phyloP scores from a whole-genome alignment of 140 eudicot genomes.

The Oenanthe javanica region DNA sequence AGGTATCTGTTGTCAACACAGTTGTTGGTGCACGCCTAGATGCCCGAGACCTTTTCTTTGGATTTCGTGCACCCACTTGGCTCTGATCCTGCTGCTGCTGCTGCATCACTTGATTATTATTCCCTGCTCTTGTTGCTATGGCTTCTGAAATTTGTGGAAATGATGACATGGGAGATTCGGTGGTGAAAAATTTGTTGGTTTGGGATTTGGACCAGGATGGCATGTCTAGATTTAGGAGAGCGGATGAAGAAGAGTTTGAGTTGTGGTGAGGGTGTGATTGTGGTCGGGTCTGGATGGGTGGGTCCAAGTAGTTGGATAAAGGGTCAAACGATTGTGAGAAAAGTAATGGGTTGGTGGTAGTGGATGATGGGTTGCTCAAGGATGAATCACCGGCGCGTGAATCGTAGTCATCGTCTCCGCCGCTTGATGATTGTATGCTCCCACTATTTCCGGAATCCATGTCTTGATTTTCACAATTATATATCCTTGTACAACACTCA shows the following conservation, averaged over 20 bases:
- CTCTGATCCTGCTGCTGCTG: neutral
- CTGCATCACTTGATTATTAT: neutral
- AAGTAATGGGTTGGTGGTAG: slow-evolving; percentile 1
- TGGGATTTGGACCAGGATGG: too few relatives aligned
- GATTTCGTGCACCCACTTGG: slow-evolving; percentile 34
- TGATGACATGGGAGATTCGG: neutral
- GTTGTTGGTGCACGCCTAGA: slow-evolving; percentile 86
- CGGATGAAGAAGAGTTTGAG: neutral
- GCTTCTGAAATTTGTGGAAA: slow-evolving; percentile 7
- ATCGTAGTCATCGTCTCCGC: slow-evolving; percentile 57
- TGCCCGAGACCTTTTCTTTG: slow-evolving; percentile 75
- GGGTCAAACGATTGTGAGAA: slow-evolving; percentile 31
- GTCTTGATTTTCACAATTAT: neutral
- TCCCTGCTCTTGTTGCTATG: neutral
- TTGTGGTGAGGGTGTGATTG: slow-evolving; percentile 13
- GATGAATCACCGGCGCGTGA: slow-evolving; percentile 37
- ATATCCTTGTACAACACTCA: neutral
- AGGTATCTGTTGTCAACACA: slow-evolving; percentile 69
- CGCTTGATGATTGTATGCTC: slow-evolving; percentile 63
- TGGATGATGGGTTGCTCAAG: slow-evolving; percentile 2
- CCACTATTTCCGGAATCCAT: slow-evolving; percentile 66
- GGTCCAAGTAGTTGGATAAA: slow-evolving; percentile 19
- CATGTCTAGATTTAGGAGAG: too few relatives aligned
- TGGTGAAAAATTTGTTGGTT: too few relatives aligned
- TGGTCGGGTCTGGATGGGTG: slow-evolving; percentile 17